phyloP scores from a whole-genome alignment of 768 basidiomycete species.

The Podaxis carcinomalis region DNA sequence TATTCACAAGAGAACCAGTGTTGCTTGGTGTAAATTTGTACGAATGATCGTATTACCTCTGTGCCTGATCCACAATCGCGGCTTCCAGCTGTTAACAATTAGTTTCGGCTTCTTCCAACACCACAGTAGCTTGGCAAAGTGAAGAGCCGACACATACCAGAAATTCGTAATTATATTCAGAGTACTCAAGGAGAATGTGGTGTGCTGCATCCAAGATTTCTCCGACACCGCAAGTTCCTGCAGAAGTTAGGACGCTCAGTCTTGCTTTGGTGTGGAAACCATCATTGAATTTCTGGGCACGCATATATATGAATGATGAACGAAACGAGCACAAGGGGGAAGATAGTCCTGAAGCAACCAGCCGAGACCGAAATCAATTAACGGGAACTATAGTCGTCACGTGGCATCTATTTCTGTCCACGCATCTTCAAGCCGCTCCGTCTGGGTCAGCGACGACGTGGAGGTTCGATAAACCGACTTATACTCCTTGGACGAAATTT shows the following conservation, averaged over 20 bases:
- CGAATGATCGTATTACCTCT: background rate
- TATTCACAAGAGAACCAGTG: background rate
- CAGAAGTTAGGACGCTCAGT: no score
- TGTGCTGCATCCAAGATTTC: no score
- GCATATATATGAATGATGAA: background rate
- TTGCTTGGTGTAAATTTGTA: background rate
- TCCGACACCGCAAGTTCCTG: no score
- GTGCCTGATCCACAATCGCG: constrained; percentile 3
- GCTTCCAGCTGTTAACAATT: background rate
- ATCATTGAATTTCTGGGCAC: background rate
- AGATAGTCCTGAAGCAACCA: background rate
- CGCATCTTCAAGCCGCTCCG: background rate
- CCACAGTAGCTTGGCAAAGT: background rate
- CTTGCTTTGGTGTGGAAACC: no score
- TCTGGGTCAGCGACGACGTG: constrained; percentile 11
- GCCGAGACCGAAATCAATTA: background rate
- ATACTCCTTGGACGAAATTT: background rate
- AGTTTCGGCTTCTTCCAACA: background rate
- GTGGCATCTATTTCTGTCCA: constrained; percentile 13
- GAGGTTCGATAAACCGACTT: constrained; percentile 4
- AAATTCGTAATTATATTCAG: background rate
- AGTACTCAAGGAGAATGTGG: background rate
- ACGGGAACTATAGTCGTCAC: background rate
- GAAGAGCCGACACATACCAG: background rate
- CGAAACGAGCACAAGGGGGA: background rate